A percentile compares a stretch with the other conserved stretches of the same genome.
These are phyloP conservation scores for Daldinia decipiens DNA, from an alignment of 495 filamentous ascomycete species.

Conservation along the genomic window DNA sequence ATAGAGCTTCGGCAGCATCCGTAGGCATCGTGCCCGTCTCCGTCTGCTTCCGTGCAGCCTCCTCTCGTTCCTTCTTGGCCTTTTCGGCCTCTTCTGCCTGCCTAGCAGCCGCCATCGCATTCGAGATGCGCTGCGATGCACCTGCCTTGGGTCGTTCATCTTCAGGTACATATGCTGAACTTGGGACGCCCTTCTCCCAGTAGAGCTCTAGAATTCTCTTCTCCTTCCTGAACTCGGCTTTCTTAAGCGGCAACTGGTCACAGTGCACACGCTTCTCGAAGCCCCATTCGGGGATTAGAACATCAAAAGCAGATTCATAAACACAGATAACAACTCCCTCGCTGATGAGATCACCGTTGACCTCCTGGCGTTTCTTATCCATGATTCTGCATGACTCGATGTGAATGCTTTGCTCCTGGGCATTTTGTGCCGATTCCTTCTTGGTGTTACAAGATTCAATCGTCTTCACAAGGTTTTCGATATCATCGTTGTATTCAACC, in stretches of 20 bases:
- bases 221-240: conserved; percentile 97
- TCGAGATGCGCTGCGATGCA: conserved; percentile 71
- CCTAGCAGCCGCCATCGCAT: conserved; percentile 78
- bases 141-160: conserved; percentile 91
- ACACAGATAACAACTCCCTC: conserved; percentile 97
- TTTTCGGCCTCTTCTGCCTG: conserved; percentile 83
- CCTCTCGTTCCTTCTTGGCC: conserved; percentile 81
- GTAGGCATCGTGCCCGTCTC: conserved; percentile 91
- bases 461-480: conserved; percentile 88
- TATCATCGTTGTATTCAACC: conserved; percentile 87
- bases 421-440: conserved; percentile 97
- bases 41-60: conserved; percentile 87
- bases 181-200: conserved; percentile 99
- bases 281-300: conserved; percentile 96
- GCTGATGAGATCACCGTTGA: conserved; percentile 91
- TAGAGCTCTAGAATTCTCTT: conserved; percentile 92
- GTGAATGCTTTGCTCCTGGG: conserved; percentile 98
- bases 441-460: conserved; percentile 97
- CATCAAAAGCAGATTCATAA: conserved; percentile 98
- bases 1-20: conserved; percentile 90
- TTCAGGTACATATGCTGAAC: conserved; percentile 94
- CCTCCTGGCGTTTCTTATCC: conserved; percentile 85
- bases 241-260: conserved; percentile 96
- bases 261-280: conserved; percentile 99
- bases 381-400: conserved; percentile 96